These are phyloP conservation scores for Lepiota venenata DNA, from an alignment of 768 basidiomycete species.

Conservation along the genomic window DNA sequence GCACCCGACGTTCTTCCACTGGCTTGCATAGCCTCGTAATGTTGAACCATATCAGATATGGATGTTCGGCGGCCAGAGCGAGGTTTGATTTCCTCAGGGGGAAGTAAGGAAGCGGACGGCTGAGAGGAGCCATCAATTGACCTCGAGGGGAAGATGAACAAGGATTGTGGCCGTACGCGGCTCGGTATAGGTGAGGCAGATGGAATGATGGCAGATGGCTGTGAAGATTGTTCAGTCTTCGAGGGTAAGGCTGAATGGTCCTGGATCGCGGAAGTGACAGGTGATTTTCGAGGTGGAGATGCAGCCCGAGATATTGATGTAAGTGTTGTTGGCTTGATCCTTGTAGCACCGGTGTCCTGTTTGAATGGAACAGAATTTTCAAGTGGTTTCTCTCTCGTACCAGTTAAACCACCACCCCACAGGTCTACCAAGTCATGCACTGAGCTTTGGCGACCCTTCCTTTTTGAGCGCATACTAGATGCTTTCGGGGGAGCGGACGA, in stretches of 20 bases:
- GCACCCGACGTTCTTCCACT: not conserved
- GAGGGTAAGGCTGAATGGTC: not conserved
- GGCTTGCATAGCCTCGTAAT: constrained; percentile 63
- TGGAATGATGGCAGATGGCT: constrained; percentile 16
- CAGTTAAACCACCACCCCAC: constrained; percentile 55
- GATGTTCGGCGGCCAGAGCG: constrained; percentile 55
- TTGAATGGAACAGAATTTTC: constrained; percentile 8
- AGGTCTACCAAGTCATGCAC: constrained; percentile 82
- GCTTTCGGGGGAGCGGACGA: constrained; percentile 19
- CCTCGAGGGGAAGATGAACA: constrained; percentile 67
- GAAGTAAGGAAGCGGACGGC: constrained; percentile 36
- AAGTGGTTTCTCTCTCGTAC: constrained; percentile 39
- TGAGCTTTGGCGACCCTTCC: constrained; percentile 69
- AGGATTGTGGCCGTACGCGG: constrained; percentile 76
- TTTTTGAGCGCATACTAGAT: constrained; percentile 28
- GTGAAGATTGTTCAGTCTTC: constrained; percentile 16
- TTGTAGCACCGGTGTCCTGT: constrained; percentile 1
- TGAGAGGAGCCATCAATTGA: constrained; percentile 36
- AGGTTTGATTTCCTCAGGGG: constrained; percentile 43
- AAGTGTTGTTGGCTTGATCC: constrained; percentile 3
- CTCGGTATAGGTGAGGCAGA: constrained; percentile 23
- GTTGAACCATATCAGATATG: constrained; percentile 84
- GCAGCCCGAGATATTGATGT: constrained; percentile 9
- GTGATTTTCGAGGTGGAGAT: constrained; percentile 9
- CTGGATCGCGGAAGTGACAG: not conserved